Percentiles rank a stretch among this genome's conserved stretches.
Conservation (phyloP, 2,329 filamentous ascomycete genomes). For the Daldinia sp. region DNA sequence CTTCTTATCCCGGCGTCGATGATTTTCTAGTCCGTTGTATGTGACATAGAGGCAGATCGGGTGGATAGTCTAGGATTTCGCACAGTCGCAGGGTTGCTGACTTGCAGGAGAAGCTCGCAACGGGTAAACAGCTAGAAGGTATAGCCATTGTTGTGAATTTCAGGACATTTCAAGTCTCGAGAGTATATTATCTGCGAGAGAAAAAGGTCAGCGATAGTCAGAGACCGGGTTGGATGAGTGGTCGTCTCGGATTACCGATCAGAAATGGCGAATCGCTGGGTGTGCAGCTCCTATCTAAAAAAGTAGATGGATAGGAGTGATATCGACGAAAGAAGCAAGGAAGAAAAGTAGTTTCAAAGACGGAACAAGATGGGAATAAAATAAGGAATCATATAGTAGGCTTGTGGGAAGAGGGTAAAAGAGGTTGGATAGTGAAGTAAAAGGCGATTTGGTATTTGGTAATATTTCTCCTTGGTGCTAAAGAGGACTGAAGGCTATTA, state of each 20-base stretch:
- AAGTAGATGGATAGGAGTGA: neutral
- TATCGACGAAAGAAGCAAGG: neutral
- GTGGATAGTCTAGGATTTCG: slow-evolving; percentile 12
- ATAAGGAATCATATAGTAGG: neutral
- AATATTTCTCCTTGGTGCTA: slow-evolving; percentile 32
- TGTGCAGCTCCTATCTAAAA: slow-evolving; percentile 2
- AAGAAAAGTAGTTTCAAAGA: neutral
- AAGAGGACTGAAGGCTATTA: slow-evolving; percentile 31
- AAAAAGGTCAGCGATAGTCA: slow-evolving; percentile 23
- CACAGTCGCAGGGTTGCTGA: slow-evolving; percentile 13
- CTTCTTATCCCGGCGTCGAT: neutral
- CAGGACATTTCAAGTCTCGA: neutral
- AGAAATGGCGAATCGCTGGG: slow-evolving; percentile 19
- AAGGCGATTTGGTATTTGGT: slow-evolving; percentile 34
- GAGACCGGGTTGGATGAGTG: slow-evolving; percentile 5
- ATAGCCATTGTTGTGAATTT: neutral
- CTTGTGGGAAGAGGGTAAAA: slow-evolving; percentile 24
- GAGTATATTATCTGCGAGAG: slow-evolving; percentile 11
- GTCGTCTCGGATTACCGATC: slow-evolving; percentile 27
- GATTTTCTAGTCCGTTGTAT: slow-evolving; percentile 2
- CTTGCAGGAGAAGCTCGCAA: slow-evolving; percentile 1
- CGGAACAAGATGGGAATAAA: slow-evolving; percentile 4
- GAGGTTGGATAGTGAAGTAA: slow-evolving; percentile 26
- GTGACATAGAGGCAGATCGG: slow-evolving; percentile 13
- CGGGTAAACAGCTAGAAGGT: neutral